Percentiles rank a stretch among this genome's conserved stretches.
Conservation (phyloP, 1,284 basidiomycete genomes). For the Leccinum angustisporum region DNA sequence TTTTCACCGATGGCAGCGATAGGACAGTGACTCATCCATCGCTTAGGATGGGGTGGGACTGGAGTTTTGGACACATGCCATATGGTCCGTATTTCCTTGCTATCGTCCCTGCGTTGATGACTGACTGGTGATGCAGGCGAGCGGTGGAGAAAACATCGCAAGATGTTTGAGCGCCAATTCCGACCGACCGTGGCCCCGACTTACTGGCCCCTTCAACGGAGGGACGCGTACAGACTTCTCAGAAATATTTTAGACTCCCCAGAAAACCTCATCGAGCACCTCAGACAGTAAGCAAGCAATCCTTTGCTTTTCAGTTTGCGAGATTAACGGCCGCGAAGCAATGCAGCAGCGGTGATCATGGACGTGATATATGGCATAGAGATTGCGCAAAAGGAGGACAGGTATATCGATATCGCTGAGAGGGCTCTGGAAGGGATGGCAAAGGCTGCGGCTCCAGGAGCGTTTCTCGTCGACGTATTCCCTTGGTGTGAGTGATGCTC, state of each 20-base stretch:
- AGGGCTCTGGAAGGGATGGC: conserved; percentile 38
- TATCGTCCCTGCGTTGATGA: neutral
- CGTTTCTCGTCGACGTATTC: conserved; percentile 39
- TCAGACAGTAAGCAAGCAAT: conserved; percentile 38
- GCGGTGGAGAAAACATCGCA: conserved; percentile 49
- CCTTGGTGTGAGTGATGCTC: conserved; percentile 28
- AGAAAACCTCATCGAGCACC: conserved; percentile 41
- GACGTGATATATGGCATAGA: conserved; percentile 40
- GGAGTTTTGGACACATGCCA: conserved; percentile 52
- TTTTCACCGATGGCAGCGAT: too few species aligned
- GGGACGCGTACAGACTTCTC: conserved; percentile 41
- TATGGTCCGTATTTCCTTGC: conserved; percentile 36
- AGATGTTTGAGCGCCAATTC: conserved; percentile 48
- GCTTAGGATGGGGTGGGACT: conserved; percentile 42
- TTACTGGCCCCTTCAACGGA: conserved; percentile 38
- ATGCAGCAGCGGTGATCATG: conserved; percentile 40
- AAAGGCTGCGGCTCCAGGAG: conserved; percentile 37
- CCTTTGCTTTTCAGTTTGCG: neutral
- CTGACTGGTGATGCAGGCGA: conserved; percentile 32
- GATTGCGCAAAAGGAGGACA: conserved; percentile 35
- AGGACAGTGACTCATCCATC: conserved; percentile 1
- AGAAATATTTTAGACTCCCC: conserved; percentile 40
- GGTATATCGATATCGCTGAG: conserved; percentile 39
- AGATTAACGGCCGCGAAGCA: conserved; percentile 1
- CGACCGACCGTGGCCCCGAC: conserved; percentile 27